Base-by-base conservation (phyloP, 495 filamentous ascomycete genomes). In the Podospora anserina region DNA sequence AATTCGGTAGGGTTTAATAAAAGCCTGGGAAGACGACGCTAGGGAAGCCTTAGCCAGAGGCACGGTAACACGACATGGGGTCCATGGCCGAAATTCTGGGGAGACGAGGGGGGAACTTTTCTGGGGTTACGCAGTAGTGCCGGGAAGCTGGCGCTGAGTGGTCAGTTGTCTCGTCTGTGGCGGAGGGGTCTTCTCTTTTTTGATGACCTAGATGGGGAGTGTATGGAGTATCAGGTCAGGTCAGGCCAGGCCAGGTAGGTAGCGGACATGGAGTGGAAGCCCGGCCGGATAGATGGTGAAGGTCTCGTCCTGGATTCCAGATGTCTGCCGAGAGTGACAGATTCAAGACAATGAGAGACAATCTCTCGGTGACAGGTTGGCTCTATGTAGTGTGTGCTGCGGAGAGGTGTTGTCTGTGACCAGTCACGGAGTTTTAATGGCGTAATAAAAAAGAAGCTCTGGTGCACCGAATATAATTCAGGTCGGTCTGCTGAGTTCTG, bases 391-490 rank as follows among this genome's bases (percentile, higher is more conserved):
- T 39, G 34, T 39, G 34, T 39, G 34, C 34, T 6, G 11, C 11
- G 34, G 34, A 39, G 34, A 39, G 34, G 34, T 39, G 3, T 39
- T 39, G 34, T 49, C 6, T 49, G 61, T 54, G 65, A 54, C 69
- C 67, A 71, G 69, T 66, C n/a, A 65, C 53, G 63, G 65, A 67
- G 53, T 78, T 77, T 77, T 59, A 66, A 69, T 75, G 66, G 67
- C 73, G 76, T 75, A 78, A 78, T 76, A 60, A 63, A 63, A 68
- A 67, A 67, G 69, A 68, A 70, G 70, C 66, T 73, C 73, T 68
- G 7, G 7, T 32, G 4, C 7, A 32, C 30, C 23, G 23, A 32
- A 7, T 32, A 32, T 4, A 32, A 32, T 32, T 32, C 30, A 32
- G 30, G 30, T 32, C 30, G 30, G 30, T 32, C 30, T 32, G 30